Evolutionary conservation across 257 asterid genomes (phyloP).

Genomic region (Lantana camara): DNA sequence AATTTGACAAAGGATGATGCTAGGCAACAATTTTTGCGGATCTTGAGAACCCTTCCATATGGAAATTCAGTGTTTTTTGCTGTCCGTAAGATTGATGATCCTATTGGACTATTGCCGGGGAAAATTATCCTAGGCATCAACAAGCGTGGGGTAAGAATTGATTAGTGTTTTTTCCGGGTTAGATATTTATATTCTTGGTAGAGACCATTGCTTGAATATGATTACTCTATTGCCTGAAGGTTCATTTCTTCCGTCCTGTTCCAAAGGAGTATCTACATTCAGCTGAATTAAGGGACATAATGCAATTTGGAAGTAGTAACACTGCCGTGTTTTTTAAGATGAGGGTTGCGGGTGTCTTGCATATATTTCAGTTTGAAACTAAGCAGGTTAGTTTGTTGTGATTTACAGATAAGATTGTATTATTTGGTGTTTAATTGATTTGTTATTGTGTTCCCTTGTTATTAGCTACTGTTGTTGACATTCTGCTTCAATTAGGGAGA

Average conservation of each 20-base stretch:
- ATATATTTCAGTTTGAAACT: slow-evolving; percentile 96
- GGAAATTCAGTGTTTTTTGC: slow-evolving; percentile 99
- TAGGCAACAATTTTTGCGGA: slow-evolving; percentile 88
- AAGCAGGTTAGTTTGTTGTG: slow-evolving; percentile 65
- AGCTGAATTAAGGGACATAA: slow-evolving; percentile 96
- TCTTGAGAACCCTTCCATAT: slow-evolving; percentile 90
- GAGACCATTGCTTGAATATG: slow-evolving; percentile 27
- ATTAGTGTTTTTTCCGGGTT: neutral
- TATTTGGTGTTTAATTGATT: slow-evolving; percentile 3
- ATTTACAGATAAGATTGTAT: neutral
- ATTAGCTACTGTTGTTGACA: slow-evolving; percentile 6
- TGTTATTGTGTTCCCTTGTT: slow-evolving; percentile 9
- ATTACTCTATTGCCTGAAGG: slow-evolving; percentile 47
- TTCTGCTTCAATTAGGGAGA: slow-evolving; percentile 70
- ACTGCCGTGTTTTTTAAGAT: slow-evolving; percentile 98
- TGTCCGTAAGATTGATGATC: slow-evolving; percentile 98
- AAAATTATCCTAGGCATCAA: slow-evolving; percentile 87
- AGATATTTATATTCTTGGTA: slow-evolving; percentile 8
- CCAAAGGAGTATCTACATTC: slow-evolving; percentile 98
- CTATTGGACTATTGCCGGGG: slow-evolving; percentile 97
- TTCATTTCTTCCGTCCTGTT: slow-evolving; percentile 99
- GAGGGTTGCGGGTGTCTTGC: slow-evolving; percentile 99
- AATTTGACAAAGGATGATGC: slow-evolving; percentile 98
- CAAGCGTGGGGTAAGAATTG: slow-evolving; percentile 87
- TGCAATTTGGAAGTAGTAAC: slow-evolving; percentile 99